Percentiles rank a stretch among this genome's conserved stretches.
phyloP scores from a whole-genome alignment of 495 filamentous ascomycete genomes.

The Lasiosphaeria hispida region DNA sequence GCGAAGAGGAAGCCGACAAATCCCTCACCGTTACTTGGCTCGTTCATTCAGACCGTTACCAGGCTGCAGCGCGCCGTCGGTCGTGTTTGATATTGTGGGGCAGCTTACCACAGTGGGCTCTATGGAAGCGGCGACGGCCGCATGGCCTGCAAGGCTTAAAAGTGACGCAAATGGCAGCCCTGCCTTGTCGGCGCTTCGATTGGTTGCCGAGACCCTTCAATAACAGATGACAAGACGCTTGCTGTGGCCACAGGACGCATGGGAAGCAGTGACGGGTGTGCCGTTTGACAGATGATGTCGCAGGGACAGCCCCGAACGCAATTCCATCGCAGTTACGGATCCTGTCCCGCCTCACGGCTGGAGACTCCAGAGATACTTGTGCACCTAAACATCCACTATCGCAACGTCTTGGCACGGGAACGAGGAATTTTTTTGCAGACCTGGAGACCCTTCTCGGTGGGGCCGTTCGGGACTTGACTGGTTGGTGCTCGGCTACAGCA shows the following conservation, averaged over 20 bases:
- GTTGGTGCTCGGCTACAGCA: constrained; percentile 25
- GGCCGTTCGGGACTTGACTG: constrained; percentile 19
- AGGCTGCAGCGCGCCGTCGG: not conserved
- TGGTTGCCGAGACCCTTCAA: constrained; percentile 5
- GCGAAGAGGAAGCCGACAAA: not conserved
- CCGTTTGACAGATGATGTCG: not conserved
- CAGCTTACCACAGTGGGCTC: not conserved
- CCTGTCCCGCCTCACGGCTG: not conserved
- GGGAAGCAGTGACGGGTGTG: not conserved
- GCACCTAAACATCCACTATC: constrained; percentile 2
- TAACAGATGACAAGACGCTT: too few relatives aligned
- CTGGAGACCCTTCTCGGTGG: constrained; percentile 35
- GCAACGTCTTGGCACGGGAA: constrained; percentile 22
- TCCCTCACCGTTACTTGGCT: not conserved
- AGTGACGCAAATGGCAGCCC: constrained; percentile 13
- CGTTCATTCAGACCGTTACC: too few relatives aligned
- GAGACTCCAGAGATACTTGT: not conserved
- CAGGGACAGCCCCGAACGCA: not conserved
- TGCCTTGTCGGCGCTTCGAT: constrained; percentile 3
- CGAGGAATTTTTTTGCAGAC: constrained; percentile 29
- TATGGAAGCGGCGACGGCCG: not conserved
- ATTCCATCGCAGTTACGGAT: too few relatives aligned
- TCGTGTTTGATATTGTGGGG: not conserved
- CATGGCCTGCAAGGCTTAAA: constrained; percentile 13
- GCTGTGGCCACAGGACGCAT: not conserved